Evolutionary conservation across 164 flowering plant species (phyloP), one percentile per base, ranked within the genome.

Genomic region (Magnolia kwangsiensis): DNA sequence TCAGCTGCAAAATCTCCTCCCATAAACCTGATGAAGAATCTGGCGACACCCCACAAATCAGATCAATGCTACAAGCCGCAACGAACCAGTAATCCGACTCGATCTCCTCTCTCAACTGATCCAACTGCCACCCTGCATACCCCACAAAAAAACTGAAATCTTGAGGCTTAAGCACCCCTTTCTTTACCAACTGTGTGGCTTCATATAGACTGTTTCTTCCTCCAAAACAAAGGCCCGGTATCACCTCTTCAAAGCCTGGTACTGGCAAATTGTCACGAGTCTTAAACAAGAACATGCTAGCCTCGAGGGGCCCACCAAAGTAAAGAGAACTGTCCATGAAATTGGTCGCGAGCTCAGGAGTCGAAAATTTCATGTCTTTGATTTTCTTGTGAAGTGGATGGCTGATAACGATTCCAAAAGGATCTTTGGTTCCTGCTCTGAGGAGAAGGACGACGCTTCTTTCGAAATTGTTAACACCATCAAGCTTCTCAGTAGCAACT

Each of bases 401-500:
- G 79, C 92, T 96, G 63, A 96, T 89, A 61, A 96, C 83, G 50
- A 96, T 81, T 71, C 99, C 99, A 71, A 91, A 90, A 55, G 98
- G 98, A 8, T 91, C 88, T 69, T 85, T 84, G 66, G 89, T 89
- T 69, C 98, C 97, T 9, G 92, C 83, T 83, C 92, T 85, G 64
- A 96, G 90, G 59, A 94, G 95, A 51, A 96, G 90, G 78, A 93
- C 88, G 21, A 93, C 95, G 18, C 91, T 89, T 73, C 87, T 82
- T 78, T 90, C 94, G 79, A 95, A 95, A 7, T 85, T 78, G 27
- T 80, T 87, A 59, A 89, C 88, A 5, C 94, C 94, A 74, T 96
- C 99, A 16, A 96, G 96, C 88, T 89, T 91, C 80, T 94, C 98
- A 1, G 97, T 92, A 63, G 99, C 97, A 58, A 96, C 89, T 68